These are phyloP conservation scores for Paxillus rubicundulus DNA, from an alignment of 768 basidiomycete species.

Conservation along the genomic window DNA sequence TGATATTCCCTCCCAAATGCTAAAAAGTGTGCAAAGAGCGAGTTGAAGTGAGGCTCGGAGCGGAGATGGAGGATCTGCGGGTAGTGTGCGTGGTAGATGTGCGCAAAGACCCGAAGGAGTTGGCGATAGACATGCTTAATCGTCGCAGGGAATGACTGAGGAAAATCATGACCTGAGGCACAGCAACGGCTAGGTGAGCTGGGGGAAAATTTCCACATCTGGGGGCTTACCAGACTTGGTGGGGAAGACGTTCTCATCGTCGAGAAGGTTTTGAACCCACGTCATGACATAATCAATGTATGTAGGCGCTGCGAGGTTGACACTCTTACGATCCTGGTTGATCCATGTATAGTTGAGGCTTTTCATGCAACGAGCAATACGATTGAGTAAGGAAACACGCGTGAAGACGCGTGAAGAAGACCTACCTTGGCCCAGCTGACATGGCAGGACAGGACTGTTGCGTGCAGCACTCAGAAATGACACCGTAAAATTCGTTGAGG, in stretches of 20 bases:
- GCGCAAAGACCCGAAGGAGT: conserved; percentile 94
- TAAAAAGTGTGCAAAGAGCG: conserved; percentile 95
- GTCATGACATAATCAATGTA: conserved; percentile 99
- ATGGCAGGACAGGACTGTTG: conserved; percentile 87
- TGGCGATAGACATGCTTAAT: conserved; percentile 95
- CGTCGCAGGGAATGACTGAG: conserved; percentile 83
- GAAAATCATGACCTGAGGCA: conserved; percentile 78
- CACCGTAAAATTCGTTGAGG: conserved; percentile 94
- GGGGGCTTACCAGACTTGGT: conserved; percentile 80
- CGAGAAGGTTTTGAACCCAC: conserved; percentile 89
- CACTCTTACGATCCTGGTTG: conserved; percentile 85
- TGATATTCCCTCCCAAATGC: conserved; percentile 96
- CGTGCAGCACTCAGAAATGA: conserved; percentile 90
- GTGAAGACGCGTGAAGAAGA: conserved; percentile 7
- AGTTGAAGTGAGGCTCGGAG: conserved; percentile 94
- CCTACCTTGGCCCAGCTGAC: conserved; percentile 84
- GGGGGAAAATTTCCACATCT: background rate
- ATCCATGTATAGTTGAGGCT: conserved; percentile 96
- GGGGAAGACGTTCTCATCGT: conserved; percentile 93
- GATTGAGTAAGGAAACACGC: background rate
- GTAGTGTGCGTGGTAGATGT: conserved; percentile 96
- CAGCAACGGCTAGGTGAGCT: background rate
- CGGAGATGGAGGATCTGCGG: conserved; percentile 87
- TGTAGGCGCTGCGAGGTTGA: conserved; percentile 86
- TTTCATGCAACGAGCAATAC: background rate